phyloP scores from a whole-genome alignment of 1,284 basidiomycete species.

The Laetiporus sulphureus region DNA sequence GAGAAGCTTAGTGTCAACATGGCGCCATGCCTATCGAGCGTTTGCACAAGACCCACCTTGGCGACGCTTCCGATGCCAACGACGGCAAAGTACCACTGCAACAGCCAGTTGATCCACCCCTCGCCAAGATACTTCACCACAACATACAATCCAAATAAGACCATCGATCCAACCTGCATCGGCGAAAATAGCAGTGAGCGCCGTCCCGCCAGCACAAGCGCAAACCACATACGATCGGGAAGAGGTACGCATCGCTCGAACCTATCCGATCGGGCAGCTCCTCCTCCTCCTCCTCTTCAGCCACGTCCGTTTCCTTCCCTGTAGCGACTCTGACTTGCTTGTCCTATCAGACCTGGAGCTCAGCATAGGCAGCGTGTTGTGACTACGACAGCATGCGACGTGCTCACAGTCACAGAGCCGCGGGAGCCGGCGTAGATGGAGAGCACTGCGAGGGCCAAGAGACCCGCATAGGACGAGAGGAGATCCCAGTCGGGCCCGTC shows the following conservation, averaged over 20 bases:
- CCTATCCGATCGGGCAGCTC: constrained; percentile 53
- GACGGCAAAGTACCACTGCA: constrained; percentile 73
- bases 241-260: constrained; percentile 65
- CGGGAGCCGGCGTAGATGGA: constrained; percentile 65
- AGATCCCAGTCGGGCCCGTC: constrained; percentile 47
- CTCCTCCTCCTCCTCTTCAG: constrained; percentile 40
- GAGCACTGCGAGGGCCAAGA: constrained; percentile 51
- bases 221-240: constrained; percentile 59
- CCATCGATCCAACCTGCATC: constrained; percentile 58
- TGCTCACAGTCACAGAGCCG: constrained; percentile 59
- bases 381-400: neutral
- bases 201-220: constrained; percentile 3
- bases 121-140: constrained; percentile 74
- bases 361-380: neutral
- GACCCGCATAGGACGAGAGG: constrained; percentile 58
- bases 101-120: constrained; percentile 76
- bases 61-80: constrained; percentile 62
- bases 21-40: constrained; percentile 2
- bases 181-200: constrained; percentile 1
- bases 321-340: constrained; percentile 19
- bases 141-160: constrained; percentile 62
- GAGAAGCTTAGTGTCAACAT: constrained; percentile 5
- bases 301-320: constrained; percentile 25
- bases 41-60: constrained; percentile 40
- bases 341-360: constrained; percentile 16